These are phyloP conservation scores for Arabis alpina DNA, from an alignment of 345 rosid genomes.

Conservation along the genomic window DNA sequence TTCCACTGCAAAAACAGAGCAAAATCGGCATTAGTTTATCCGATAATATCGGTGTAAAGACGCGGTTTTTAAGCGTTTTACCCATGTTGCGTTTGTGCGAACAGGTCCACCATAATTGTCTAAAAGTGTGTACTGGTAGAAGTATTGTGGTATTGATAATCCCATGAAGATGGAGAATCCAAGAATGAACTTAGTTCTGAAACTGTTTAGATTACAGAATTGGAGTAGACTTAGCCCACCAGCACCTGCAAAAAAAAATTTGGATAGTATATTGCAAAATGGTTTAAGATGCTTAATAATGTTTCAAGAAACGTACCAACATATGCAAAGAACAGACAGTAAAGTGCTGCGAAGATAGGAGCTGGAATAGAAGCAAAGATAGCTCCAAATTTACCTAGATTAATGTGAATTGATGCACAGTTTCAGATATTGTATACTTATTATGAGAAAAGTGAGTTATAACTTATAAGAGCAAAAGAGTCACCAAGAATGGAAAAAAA, in stretches of 20 bases:
- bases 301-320: slow-evolving; percentile 54
- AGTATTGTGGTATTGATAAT: slow-evolving; percentile 79
- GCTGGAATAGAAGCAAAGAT: slow-evolving; percentile 87
- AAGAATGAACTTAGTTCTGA: slow-evolving; percentile 69
- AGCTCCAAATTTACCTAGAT: slow-evolving; percentile 82
- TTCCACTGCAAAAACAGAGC: slow-evolving; percentile 68
- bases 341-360: slow-evolving; percentile 74
- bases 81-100: slow-evolving; percentile 68
- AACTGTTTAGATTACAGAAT: slow-evolving; percentile 86
- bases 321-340: slow-evolving; percentile 76
- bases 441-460: not conserved
- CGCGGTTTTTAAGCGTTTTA: slow-evolving; percentile 18
- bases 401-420: not conserved
- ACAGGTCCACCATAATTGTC: slow-evolving; percentile 56
- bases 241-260: slow-evolving; percentile 50
- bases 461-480: not conserved
- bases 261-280: not conserved
- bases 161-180: slow-evolving; percentile 90
- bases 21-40: not conserved
- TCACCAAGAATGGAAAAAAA: slow-evolving; percentile 72
- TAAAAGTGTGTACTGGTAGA: slow-evolving; percentile 59
- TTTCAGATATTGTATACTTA: not conserved
- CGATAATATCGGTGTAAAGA: not conserved
- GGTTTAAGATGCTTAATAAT: too few species aligned
- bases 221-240: slow-evolving; percentile 77